These are phyloP conservation scores for Eustoma russellianum DNA, from an alignment of 257 asterid species.

Conservation along the genomic window DNA sequence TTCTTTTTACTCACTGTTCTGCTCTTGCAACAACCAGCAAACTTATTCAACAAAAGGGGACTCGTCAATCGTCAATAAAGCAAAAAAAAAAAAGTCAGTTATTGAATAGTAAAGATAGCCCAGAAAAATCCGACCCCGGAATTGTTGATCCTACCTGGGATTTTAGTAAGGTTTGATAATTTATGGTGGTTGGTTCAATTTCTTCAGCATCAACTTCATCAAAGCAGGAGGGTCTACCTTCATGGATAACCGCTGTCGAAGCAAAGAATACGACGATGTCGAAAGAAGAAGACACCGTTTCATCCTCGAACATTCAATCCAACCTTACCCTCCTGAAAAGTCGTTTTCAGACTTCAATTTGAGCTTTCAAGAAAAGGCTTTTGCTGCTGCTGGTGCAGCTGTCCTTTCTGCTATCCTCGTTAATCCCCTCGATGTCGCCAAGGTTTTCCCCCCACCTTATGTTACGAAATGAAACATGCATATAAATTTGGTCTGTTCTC, in stretches of 20 bases:
- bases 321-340: neutral
- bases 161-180: neutral
- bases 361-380: conserved; percentile 59
- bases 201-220: conserved; percentile 12
- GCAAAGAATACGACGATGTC: conserved; percentile 27
- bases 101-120: neutral
- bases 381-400: conserved; percentile 82
- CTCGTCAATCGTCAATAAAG: no score
- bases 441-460: conserved; percentile 22
- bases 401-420: conserved; percentile 63
- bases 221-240: conserved; percentile 41
- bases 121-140: neutral
- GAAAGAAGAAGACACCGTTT: conserved; percentile 7
- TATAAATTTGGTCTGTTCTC: no score
- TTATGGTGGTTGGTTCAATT: conserved; percentile 40
- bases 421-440: conserved; percentile 86
- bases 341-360: conserved; percentile 32
- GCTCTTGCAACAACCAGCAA: no score
- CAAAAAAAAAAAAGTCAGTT: neutral
- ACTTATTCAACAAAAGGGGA: no score
- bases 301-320: neutral
- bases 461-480: no score
- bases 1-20: no score
- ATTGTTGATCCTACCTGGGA: neutral
- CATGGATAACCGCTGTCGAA: conserved; percentile 41